These are phyloP conservation scores for Colletotrichum echinochloae DNA, from an alignment of 2,329 filamentous ascomycete species.

Conservation along the genomic window DNA sequence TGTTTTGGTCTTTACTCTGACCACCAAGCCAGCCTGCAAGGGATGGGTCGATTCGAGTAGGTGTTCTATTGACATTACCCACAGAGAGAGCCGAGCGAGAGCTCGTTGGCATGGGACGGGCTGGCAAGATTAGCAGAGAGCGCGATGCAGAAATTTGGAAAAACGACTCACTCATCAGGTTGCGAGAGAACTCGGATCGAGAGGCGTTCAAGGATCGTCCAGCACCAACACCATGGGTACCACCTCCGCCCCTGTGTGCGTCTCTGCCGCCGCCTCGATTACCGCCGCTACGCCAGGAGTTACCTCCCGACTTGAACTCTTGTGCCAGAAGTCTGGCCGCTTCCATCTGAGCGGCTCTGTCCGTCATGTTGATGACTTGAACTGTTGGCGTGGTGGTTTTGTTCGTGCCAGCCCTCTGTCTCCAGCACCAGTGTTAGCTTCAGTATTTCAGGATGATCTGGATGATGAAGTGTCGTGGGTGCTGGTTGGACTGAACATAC, in stretches of 20 bases:
- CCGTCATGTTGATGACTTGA: slow-evolving; percentile 1
- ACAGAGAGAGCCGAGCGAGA: not conserved
- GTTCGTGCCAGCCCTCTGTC: too few species aligned
- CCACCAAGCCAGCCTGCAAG: slow-evolving; percentile 1
- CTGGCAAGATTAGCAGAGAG: slow-evolving; percentile 4
- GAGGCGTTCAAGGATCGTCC: not conserved
- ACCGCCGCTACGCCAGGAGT: not conserved
- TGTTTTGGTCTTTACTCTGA: not conserved
- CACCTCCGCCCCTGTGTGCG: not conserved
- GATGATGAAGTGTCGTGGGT: not conserved
- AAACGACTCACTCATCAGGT: not conserved
- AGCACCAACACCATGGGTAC: not conserved
- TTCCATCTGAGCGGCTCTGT: slow-evolving; percentile 8
- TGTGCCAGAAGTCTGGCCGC: slow-evolving; percentile 5
- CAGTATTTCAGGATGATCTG: not conserved
- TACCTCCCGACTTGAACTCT: slow-evolving; percentile 4
- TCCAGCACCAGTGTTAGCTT: not conserved
- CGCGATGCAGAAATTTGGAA: not conserved
- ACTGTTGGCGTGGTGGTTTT: too few species aligned
- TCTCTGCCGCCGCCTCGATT: not conserved
- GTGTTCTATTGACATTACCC: not conserved
- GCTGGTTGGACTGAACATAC: not conserved
- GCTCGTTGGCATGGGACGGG: not conserved
- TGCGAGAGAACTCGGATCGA: slow-evolving; percentile 1
- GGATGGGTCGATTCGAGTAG: not conserved